These are phyloP conservation scores for Rhizopogon salebrosus DNA, from an alignment of 768 basidiomycete genomes.

Conservation along the genomic window DNA sequence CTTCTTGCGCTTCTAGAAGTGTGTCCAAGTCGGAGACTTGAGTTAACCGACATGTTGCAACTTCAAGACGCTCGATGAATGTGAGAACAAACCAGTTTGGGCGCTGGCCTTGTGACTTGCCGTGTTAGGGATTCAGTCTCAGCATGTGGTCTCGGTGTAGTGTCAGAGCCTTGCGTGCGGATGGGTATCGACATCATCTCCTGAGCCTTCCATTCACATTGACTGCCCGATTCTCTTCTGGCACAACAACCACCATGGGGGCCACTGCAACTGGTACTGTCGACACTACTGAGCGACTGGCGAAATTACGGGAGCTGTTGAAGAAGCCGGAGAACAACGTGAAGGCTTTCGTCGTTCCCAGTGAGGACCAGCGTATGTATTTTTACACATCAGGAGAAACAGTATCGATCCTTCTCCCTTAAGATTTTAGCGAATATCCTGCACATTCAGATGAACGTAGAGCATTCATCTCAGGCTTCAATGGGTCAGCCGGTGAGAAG, in stretches of 20 bases:
- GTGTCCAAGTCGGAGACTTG: background rate
- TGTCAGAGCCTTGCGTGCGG: slow-evolving; percentile 8
- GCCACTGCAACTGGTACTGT: slow-evolving; percentile 37
- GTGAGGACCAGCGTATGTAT: slow-evolving; percentile 85
- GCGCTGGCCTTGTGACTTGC: no score
- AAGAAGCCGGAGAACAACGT: slow-evolving; percentile 45
- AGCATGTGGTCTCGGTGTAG: slow-evolving; percentile 21
- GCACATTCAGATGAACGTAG: slow-evolving; percentile 81
- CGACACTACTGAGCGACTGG: slow-evolving; percentile 59
- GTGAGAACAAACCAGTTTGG: slow-evolving; percentile 6
- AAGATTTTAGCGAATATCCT: slow-evolving; percentile 87
- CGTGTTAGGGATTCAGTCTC: no score
- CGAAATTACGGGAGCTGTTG: slow-evolving; percentile 68
- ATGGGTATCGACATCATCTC: slow-evolving; percentile 19
- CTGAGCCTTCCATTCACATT: slow-evolving; percentile 5
- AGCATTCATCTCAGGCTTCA: slow-evolving; percentile 90
- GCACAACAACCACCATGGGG: slow-evolving; percentile 30
- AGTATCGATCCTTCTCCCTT: background rate
- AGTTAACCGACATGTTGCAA: slow-evolving; percentile 14
- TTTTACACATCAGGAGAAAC: background rate
- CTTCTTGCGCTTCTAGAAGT: background rate
- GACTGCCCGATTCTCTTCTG: slow-evolving; percentile 5
- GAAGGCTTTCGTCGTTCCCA: slow-evolving; percentile 77
- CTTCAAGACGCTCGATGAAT: slow-evolving; percentile 6
- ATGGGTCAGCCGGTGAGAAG: slow-evolving; percentile 79